These are phyloP conservation scores for Byssochlamys sp. DNA, from an alignment of 2,329 filamentous ascomycete species.

Conservation along the genomic window DNA sequence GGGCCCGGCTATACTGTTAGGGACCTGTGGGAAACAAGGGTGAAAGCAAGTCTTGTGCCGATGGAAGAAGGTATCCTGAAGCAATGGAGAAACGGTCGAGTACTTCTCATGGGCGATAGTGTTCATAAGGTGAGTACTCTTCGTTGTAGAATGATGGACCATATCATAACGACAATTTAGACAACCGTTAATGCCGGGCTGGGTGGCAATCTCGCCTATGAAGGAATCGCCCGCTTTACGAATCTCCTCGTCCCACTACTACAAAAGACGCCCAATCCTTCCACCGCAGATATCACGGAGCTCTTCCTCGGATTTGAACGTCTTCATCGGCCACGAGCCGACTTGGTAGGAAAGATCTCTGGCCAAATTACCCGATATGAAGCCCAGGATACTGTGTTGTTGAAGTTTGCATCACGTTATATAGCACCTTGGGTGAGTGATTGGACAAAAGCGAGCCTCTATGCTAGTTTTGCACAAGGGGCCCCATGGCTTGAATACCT, in stretches of 20 bases:
- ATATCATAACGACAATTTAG: slow-evolving; percentile 4
- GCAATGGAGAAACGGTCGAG: slow-evolving; percentile 9
- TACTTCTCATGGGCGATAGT: slow-evolving; percentile 11
- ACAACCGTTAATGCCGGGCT: slow-evolving; percentile 21
- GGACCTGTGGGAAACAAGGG: slow-evolving; percentile 11
- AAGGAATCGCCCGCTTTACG: slow-evolving; percentile 25
- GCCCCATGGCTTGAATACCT: background rate
- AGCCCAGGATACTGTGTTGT: slow-evolving; percentile 14
- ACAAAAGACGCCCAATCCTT: slow-evolving; percentile 5
- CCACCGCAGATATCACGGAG: slow-evolving; percentile 6
- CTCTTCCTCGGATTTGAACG: slow-evolving; percentile 11
- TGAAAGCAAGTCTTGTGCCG: slow-evolving; percentile 8
- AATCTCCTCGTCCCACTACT: slow-evolving; percentile 19
- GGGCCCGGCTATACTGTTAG: slow-evolving; percentile 13
- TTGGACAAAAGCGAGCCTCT: background rate
- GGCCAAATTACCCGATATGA: slow-evolving; percentile 15
- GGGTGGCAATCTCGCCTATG: slow-evolving; percentile 30
- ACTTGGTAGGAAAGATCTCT: slow-evolving; percentile 9
- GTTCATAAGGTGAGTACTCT: slow-evolving; percentile 10
- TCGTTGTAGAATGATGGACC: slow-evolving; percentile 1
- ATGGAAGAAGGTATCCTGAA: slow-evolving; percentile 10
- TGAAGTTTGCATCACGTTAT: slow-evolving; percentile 7
- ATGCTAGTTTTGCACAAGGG: background rate
- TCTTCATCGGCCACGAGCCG: slow-evolving; percentile 12
- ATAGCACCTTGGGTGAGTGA: slow-evolving; percentile 3